Conservation (phyloP, 495 filamentous ascomycete species). For the Penicillium nucicola region DNA sequence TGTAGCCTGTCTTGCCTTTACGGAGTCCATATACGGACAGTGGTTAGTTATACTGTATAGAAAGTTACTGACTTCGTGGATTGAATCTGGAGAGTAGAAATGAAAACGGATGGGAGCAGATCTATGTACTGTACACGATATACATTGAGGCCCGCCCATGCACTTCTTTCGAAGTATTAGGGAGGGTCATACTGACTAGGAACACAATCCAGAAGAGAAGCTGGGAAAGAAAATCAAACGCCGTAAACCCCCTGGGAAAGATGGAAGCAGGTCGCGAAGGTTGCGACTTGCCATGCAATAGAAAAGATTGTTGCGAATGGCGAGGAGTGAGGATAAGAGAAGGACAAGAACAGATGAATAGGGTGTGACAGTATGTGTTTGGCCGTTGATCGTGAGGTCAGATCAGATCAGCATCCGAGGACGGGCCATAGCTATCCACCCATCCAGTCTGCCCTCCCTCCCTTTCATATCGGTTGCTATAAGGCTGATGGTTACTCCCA, state of each 20-base stretch:
- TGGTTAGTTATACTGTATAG: no score
- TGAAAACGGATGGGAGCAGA: slow-evolving; percentile 14
- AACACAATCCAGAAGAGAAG: slow-evolving; percentile 13
- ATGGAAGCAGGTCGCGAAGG: slow-evolving; percentile 22
- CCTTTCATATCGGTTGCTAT: slow-evolving; percentile 2
- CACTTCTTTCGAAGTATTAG: not conserved
- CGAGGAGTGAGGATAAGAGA: not conserved
- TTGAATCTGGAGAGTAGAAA: slow-evolving; percentile 9
- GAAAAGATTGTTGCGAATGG: slow-evolving; percentile 18
- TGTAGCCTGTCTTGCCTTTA: no score
- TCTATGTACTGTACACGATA: slow-evolving; percentile 38
- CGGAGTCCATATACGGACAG: no score
- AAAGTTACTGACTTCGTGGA: not conserved
- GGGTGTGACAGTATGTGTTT: not conserved
- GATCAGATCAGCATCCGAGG: not conserved
- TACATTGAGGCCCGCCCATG: slow-evolving; percentile 14
- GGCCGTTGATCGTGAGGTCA: not conserved
- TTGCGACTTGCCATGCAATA: slow-evolving; percentile 28
- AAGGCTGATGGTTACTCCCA: not conserved
- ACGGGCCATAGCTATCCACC: not conserved
- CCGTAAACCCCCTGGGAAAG: slow-evolving; percentile 27
- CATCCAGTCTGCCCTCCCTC: slow-evolving; percentile 1
- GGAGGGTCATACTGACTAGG: slow-evolving; percentile 4
- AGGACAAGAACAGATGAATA: not conserved
- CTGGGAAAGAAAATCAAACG: slow-evolving; percentile 19